Base-by-base conservation (phyloP, 257 asterid genomes). In the Jacaranda copaia region DNA sequence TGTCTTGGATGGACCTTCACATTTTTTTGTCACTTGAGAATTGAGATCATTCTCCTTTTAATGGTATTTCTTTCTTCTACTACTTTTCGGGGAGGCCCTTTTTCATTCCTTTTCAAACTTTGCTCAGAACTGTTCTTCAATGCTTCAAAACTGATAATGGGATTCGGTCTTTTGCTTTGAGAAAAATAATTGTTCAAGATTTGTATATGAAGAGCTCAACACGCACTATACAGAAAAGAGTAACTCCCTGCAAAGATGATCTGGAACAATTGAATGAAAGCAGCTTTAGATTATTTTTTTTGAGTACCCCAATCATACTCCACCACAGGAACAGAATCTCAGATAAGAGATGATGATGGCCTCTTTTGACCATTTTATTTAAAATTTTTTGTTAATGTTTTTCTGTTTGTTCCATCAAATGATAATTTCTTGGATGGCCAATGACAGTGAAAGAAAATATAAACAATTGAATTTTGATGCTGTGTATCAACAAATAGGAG, bases 271-370 rank as follows among this genome's bases (percentile, higher is more conserved):
- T 79, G 75, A 80, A 81, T 83, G 53, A 45, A 46, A 82, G 91
- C 90, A 85, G 92, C 88, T 91, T 89, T 68, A 72, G 83, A 79
- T 80, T 58, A 68, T 80, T 85, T 79, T 86, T 87, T 83, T 62
- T 83, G 89, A 25, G 32, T 25, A 86, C 88, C 82, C 87, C 86
- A 87, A 86, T 87, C 89, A 81, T 84, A 82, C 65, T 82, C 84
- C 95, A 81, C 92, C 92, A 87, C 89, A 74, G 83, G 92, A 93
- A 86, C 86, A 88, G 96, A 92, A 89, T 94, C 97, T 90, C 79
- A 90, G 90, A 93, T 85, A 85, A 86, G 91, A 82, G 88, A 89
- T 82, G 88, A 91, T 85, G 73, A 84, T 80, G 64, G 69, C 32
- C 32, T 62, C 61, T 55, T 86, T 88, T 85, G 92, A 85, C 89